These are phyloP conservation scores for Mrakia frigida DNA, from an alignment of 768 basidiomycete species.

Conservation along the genomic window DNA sequence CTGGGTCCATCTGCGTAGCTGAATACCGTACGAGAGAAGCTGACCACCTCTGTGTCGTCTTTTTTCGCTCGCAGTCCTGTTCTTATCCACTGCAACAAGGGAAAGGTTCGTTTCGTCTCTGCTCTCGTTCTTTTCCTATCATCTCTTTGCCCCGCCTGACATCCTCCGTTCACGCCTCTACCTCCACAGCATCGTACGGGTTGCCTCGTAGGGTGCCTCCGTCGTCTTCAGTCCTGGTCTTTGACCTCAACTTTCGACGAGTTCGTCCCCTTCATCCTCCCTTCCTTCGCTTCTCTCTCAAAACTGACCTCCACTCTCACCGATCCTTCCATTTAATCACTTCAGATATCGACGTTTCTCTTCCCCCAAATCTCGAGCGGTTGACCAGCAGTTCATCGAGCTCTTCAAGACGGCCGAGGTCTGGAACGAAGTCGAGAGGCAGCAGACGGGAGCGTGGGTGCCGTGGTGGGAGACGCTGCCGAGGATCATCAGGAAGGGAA, in stretches of 20 bases:
- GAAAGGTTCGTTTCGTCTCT: conserved; percentile 42
- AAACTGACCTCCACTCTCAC: neutral
- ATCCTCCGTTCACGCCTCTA: neutral
- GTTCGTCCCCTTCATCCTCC: conserved; percentile 29
- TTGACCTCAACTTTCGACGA: conserved; percentile 43
- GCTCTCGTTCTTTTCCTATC: neutral
- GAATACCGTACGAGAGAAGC: too few species aligned
- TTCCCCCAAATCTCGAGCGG: conserved; percentile 44
- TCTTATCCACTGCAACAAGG: conserved; percentile 48
- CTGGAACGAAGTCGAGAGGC: conserved; percentile 37
- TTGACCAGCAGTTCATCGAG: conserved; percentile 48
- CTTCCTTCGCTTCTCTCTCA: neutral
- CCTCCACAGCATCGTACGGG: conserved; percentile 46
- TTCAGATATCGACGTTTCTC: conserved; percentile 45
- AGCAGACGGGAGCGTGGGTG: conserved; percentile 37
- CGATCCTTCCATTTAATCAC: neutral
- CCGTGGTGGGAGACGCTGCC: conserved; percentile 39
- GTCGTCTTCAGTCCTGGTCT: conserved; percentile 45
- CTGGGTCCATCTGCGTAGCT: conserved; percentile 24
- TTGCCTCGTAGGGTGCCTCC: conserved; percentile 46
- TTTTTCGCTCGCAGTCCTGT: neutral
- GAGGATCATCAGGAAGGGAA: conserved; percentile 6
- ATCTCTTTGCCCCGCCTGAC: neutral
- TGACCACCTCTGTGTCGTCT: neutral
- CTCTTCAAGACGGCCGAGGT: conserved; percentile 41